phyloP scores from a whole-genome alignment of 148 eudicot species.

The Limonium bicolor region DNA sequence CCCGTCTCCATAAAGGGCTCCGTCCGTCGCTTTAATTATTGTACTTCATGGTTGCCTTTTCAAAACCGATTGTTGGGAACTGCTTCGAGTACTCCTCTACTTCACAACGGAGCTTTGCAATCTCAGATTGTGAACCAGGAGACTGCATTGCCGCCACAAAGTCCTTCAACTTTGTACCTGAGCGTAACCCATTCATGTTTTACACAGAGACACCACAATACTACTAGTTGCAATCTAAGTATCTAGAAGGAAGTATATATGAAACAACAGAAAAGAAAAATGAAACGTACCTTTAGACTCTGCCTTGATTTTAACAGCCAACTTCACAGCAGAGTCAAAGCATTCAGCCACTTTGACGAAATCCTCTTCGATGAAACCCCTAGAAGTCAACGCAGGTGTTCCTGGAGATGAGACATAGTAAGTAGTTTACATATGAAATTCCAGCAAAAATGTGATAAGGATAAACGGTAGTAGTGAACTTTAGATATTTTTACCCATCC shows the following conservation, averaged over 20 bases:
- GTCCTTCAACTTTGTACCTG: conserved; percentile 97
- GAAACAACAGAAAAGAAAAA: too few species aligned
- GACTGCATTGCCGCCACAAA: conserved; percentile 66
- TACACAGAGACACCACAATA: too few species aligned
- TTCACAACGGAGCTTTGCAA: conserved; percentile 57
- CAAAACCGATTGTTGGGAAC: conserved; percentile 89
- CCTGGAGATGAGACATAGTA: conserved; percentile 28
- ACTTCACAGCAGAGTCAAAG: conserved; percentile 81
- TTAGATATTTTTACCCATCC: conserved; percentile 92
- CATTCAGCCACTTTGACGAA: conserved; percentile 87
- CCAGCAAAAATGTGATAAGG: too few species aligned
- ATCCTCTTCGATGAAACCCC: conserved; percentile 92
- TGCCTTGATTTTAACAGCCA: conserved; percentile 70
- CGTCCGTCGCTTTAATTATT: conserved; percentile 30
- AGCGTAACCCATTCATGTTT: too few species aligned
- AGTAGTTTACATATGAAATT: too few species aligned
- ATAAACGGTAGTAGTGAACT: background rate
- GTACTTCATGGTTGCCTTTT: conserved; percentile 87
- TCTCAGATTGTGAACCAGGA: conserved; percentile 53
- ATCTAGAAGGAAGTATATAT: too few species aligned
- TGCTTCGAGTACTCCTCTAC: conserved; percentile 95
- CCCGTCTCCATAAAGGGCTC: too few species aligned
- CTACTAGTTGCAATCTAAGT: too few species aligned
- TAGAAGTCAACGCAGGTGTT: conserved; percentile 93
- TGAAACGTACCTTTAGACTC: conserved; percentile 76